Evolutionary conservation across 108 stramenopile genomes (phyloP), one percentile per base, ranked within the genome.

Genomic region (Nitzschia inconspicua): DNA sequence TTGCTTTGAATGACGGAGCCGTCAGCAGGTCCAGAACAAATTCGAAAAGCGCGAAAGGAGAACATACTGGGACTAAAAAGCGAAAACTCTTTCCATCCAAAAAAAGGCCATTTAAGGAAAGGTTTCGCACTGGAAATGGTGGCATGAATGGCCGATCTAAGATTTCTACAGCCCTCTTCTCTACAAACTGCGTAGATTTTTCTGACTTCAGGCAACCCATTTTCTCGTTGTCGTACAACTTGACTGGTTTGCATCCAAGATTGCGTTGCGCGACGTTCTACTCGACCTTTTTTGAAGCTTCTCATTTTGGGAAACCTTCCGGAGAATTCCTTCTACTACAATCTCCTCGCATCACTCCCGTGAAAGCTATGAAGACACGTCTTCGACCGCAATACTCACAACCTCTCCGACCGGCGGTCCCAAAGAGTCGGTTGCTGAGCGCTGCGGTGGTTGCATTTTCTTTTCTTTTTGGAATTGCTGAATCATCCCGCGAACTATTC

Each of bases 1-100:
- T 70, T 16, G 68, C 68, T 11, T 47, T 47, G 28, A 44, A 61
- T 22, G 60, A 44, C 16, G 43, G 14, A 28, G 37, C n/a, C n/a
- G n/a, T n/a, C n/a, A n/a, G n/a, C n/a, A n/a, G n/a, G n/a, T n/a
- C n/a, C n/a, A 13, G 31, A 18, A 36, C 53, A 9, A 36, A 36
- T 19, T n/a, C 28, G 26, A 37, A 41, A 28, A 51, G 52, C 19
- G 42, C 28, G 0, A 35, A 31, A 29, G 16, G 13, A 1, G 8
- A 30, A 41, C 8, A 8, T 16, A 43, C 25, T 34, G 23, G 3
- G 11, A 30, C 18, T 22, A 7, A 16, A n/a, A 60, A 19, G 9
- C 32, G 53, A 30, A 65, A 56, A 31, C 40, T 43, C 11, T 63
- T 52, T 20, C 44, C 52, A 16, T 24, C 41, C 30, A 65, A 65